These are phyloP conservation scores for Phytophthora pisi DNA, from an alignment of 352 stramenopile species.

Conservation along the genomic window DNA sequence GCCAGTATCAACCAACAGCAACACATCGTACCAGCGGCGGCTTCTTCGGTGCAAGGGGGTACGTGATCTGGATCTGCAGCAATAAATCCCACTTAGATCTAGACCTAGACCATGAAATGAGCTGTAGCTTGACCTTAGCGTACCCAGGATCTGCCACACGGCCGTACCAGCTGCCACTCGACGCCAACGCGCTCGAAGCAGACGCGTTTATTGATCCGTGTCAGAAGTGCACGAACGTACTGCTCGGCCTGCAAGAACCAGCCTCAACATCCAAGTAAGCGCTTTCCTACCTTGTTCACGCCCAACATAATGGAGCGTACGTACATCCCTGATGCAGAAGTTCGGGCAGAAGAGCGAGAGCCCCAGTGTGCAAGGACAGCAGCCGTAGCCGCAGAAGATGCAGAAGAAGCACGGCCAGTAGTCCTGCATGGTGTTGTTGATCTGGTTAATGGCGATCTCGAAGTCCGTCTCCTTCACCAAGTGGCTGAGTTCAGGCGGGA, in stretches of 20 bases:
- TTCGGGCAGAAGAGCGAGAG: conserved; percentile 73
- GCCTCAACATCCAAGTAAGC: conserved; percentile 1
- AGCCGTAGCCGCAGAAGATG: conserved; percentile 70
- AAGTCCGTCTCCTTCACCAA: conserved; percentile 71
- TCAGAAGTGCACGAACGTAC: conserved; percentile 64
- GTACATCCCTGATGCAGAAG: conserved; percentile 77
- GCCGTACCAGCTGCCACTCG: conserved; percentile 64
- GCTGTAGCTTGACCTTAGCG: not conserved
- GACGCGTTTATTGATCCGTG: conserved; percentile 63
- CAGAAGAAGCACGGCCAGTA: conserved; percentile 84
- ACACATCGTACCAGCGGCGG: conserved; percentile 21
- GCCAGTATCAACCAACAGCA: not conserved
- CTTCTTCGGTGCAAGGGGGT: conserved; percentile 46
- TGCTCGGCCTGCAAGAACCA: conserved; percentile 55
- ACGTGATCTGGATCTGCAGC: conserved; percentile 68
- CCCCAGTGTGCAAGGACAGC: conserved; percentile 69
- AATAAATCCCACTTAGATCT: not conserved
- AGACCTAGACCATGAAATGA: not conserved
- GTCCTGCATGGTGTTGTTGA: conserved; percentile 86
- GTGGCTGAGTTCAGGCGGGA: conserved; percentile 59
- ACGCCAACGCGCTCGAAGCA: conserved; percentile 64
- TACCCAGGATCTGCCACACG: conserved; percentile 68
- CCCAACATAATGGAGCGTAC: conserved; percentile 11
- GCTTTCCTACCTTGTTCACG: not conserved
- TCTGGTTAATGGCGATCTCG: conserved; percentile 77